Percentiles rank a stretch among this genome's conserved stretches.
Conservation (phyloP, 345 rosid species). For the Camelina sativa region DNA sequence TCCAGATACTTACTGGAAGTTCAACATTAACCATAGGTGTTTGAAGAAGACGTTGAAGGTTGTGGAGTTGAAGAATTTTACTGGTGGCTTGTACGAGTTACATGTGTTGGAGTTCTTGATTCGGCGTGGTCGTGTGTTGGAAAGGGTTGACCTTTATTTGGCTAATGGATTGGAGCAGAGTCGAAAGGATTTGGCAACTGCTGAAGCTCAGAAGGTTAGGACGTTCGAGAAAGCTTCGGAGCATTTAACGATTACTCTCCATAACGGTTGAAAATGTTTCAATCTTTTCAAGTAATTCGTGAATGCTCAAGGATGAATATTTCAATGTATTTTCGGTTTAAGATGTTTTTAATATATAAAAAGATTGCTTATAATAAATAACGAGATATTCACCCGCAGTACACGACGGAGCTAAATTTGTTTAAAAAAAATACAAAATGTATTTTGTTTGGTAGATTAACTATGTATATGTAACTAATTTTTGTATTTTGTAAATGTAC, state of each 20-base stretch:
- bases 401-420: too few relatives aligned
- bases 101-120: not conserved
- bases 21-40: not conserved
- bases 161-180: not conserved
- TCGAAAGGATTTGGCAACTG: not conserved
- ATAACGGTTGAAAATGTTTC: not conserved
- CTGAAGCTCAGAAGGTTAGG: not conserved
- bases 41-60: constrained; percentile 18
- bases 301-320: not conserved
- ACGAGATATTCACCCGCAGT: too few relatives aligned
- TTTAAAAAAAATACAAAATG: too few relatives aligned
- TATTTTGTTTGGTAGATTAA: too few relatives aligned
- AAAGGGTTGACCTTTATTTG: constrained; percentile 22
- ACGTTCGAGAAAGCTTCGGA: not conserved
- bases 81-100: not conserved
- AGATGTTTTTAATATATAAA: too few relatives aligned
- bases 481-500: too few relatives aligned
- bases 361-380: too few relatives aligned
- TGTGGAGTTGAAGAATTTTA: constrained; percentile 17
- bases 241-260: not conserved
- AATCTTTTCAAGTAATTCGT: not conserved
- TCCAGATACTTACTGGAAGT: not conserved
- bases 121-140: not conserved
- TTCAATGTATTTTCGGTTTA: not conserved
- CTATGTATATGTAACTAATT: too few relatives aligned